Conservation (phyloP, 2,329 filamentous ascomycete species). For the Fusarium tupiense region DNA sequence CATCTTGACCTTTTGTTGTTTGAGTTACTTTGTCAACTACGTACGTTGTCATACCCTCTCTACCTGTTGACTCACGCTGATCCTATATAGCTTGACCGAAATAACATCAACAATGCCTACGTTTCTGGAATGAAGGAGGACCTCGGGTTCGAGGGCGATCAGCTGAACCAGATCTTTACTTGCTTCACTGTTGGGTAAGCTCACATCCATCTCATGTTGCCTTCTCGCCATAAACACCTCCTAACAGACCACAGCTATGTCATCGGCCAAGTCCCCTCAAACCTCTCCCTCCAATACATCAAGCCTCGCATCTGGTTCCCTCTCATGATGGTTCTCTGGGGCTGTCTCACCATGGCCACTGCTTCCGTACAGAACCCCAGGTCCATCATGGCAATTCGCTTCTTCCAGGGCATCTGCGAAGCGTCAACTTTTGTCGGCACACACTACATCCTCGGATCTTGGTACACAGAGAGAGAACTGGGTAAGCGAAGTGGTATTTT, state of each 20-base stretch:
- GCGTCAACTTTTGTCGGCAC: slow-evolving; percentile 54
- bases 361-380: slow-evolving; percentile 51
- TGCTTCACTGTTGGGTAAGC: slow-evolving; percentile 51
- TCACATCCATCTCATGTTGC: neutral
- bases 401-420: slow-evolving; percentile 52
- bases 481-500: slow-evolving; percentile 73
- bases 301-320: slow-evolving; percentile 72
- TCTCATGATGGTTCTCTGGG: slow-evolving; percentile 71
- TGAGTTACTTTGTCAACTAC: slow-evolving; percentile 66
- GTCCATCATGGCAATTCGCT: slow-evolving; percentile 52
- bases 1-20: slow-evolving; percentile 70
- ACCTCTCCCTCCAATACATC: slow-evolving; percentile 70
- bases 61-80: neutral
- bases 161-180: slow-evolving; percentile 52
- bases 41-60: slow-evolving; percentile 44
- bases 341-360: slow-evolving; percentile 67
- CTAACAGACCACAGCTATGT: slow-evolving; percentile 47
- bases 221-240: too few species aligned
- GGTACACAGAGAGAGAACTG: slow-evolving; percentile 69
- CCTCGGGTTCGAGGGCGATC: slow-evolving; percentile 56
- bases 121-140: slow-evolving; percentile 60
- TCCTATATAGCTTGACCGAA: slow-evolving; percentile 48
- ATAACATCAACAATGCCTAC: slow-evolving; percentile 52
- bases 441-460: slow-evolving; percentile 59
- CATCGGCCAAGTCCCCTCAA: slow-evolving; percentile 69